These are phyloP conservation scores for Neonectria magnoliae DNA, from an alignment of 2,329 filamentous ascomycete species.

Conservation along the genomic window DNA sequence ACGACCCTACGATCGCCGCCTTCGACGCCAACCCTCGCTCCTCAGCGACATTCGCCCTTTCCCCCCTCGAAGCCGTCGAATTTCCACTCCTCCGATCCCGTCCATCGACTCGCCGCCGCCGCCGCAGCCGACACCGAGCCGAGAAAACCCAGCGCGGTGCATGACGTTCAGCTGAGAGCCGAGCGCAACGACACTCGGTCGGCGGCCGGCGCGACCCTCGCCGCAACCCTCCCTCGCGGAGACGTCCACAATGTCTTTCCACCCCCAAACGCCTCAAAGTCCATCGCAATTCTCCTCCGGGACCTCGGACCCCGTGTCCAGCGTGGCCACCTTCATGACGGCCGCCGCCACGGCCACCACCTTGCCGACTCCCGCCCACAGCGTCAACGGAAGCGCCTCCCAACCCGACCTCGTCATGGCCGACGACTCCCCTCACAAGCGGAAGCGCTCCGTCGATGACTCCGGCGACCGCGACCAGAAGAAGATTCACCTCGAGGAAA, in stretches of 20 bases:
- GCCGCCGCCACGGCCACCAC: slow-evolving; percentile 61
- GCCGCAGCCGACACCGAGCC: slow-evolving; percentile 36
- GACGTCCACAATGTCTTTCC: slow-evolving; percentile 69
- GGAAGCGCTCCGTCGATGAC: slow-evolving; percentile 69
- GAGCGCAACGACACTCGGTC: slow-evolving; percentile 48
- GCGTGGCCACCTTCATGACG: slow-evolving; percentile 62
- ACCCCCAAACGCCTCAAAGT: slow-evolving; percentile 74
- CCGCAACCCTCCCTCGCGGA: slow-evolving; percentile 45
- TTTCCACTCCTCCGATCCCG: slow-evolving; percentile 14
- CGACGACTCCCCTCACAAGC: slow-evolving; percentile 68
- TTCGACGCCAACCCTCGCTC: slow-evolving; percentile 40
- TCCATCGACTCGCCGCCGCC: slow-evolving; percentile 24
- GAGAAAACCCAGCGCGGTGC: slow-evolving; percentile 43
- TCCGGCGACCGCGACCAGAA: slow-evolving; percentile 66
- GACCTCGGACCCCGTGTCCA: slow-evolving; percentile 61
- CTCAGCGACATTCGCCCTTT: slow-evolving; percentile 39
- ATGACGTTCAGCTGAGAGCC: slow-evolving; percentile 46
- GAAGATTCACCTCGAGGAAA: slow-evolving; percentile 70
- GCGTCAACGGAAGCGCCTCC: slow-evolving; percentile 65
- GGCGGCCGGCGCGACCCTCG: slow-evolving; percentile 48
- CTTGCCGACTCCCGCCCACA: slow-evolving; percentile 71
- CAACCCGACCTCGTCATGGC: slow-evolving; percentile 58
- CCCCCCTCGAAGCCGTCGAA: slow-evolving; percentile 28
- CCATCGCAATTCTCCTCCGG: slow-evolving; percentile 70
- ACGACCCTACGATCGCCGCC: slow-evolving; percentile 38